These are phyloP conservation scores for Mycena indigotica DNA, from an alignment of 768 basidiomycete genomes.

Conservation along the genomic window DNA sequence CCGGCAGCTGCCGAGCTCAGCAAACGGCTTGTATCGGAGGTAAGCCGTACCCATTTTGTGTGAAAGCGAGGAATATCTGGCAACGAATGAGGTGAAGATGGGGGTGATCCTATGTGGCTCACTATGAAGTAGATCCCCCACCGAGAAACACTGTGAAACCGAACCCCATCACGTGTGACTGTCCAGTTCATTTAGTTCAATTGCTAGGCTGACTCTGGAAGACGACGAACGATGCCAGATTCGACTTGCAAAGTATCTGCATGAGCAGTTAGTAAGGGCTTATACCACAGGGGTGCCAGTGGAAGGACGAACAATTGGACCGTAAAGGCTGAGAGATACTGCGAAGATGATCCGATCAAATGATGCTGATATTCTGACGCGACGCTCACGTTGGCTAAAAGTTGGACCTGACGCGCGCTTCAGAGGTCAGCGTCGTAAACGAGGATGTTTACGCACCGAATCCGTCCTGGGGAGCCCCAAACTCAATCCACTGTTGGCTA, in stretches of 20 bases:
- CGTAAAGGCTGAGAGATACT: constrained; percentile 17
- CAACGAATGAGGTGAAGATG: too few species aligned
- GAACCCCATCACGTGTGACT: constrained; percentile 4
- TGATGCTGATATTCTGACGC: not conserved
- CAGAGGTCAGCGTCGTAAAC: too few species aligned
- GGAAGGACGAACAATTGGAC: constrained; percentile 18
- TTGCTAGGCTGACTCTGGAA: not conserved
- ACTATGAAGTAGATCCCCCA: constrained; percentile 8
- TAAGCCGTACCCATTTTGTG: not conserved
- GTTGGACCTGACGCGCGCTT: constrained; percentile 9
- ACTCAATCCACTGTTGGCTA: not conserved
- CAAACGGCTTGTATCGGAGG: not conserved
- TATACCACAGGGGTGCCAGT: too few species aligned
- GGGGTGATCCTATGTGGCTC: too few species aligned
- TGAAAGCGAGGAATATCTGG: not conserved
- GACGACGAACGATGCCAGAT: constrained; percentile 9
- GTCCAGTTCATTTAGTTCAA: not conserved
- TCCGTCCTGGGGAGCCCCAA: not conserved
- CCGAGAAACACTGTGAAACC: not conserved
- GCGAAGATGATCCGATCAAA: not conserved
- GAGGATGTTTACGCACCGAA: constrained; percentile 16
- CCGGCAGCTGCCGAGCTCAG: not conserved
- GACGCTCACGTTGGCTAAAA: constrained; percentile 14
- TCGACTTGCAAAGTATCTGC: constrained; percentile 16
- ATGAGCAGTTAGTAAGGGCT: too few species aligned